Evolutionary conservation across 805 yeast genomes (phyloP), one percentile per base, ranked within the genome.

Genomic region (Schizosaccharomyces japonicus): DNA sequence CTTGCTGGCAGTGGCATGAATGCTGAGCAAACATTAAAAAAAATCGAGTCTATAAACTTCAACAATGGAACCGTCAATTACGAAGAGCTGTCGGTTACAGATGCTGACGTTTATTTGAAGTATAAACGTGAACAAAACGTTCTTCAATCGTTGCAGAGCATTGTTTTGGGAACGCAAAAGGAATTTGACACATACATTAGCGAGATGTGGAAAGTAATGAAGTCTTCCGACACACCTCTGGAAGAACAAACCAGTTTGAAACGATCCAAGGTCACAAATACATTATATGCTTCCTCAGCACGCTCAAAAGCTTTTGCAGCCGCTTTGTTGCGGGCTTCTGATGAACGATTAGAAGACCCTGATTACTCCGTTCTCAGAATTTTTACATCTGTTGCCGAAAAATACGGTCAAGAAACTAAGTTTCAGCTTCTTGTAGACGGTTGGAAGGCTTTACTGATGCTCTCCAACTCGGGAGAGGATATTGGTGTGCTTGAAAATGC

Each of bases 1-100:
- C 65, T 87, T 40, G 94, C 95, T 4, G 80, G 85, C 1, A 78
- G 87, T 56, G 95, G 95, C 1, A 71, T 84, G 47, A 75, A 81
- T 39, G 77, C 87, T 47, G 94, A 82, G 55, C 90, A 82, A 49
- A 75, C 85, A 34, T 84, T 80, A 53, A 50, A 63, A 60, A 60
- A 70, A 54, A 58, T 69, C 51, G 66, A 68, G 46, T 54, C 70
- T 33, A 58, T 69, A 50, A 62, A 64, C 39, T 50, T 60, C 50
- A 50, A 58, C 47, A 27, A n/a, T 5, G 23, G 23, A 19, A 25
- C 42, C 23, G 27, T 27, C 13, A 46, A 52, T 3, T 46, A 50
- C 21, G 47, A 52, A 45, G 47, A 50, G 23, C 47, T 10, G 27
- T 57, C 44, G 42, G 57, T 56, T 50, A 53, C 57, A 3, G 78